Conservation (phyloP, 306 rosid species). For the Betula pendula region DNA sequence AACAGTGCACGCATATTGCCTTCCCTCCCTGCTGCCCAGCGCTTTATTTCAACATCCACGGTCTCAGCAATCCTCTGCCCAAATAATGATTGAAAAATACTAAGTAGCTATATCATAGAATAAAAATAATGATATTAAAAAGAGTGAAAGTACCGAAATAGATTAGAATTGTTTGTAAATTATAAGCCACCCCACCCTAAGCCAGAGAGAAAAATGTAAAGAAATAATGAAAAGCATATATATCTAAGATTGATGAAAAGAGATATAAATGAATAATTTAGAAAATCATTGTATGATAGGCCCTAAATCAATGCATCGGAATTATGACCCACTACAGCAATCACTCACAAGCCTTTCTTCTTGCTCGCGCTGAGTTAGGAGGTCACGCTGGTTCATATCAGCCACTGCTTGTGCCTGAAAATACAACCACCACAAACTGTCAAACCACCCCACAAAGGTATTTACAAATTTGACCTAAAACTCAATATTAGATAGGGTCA, state of each 20-base stretch:
- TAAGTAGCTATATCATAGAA: conserved; percentile 10
- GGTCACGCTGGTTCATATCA: conserved; percentile 88
- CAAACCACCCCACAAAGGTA: conserved; percentile 13
- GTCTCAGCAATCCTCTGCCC: conserved; percentile 73
- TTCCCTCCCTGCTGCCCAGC: conserved; percentile 91
- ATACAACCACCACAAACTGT: conserved; percentile 23
- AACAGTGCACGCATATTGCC: conserved; percentile 90
- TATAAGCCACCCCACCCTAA: background rate
- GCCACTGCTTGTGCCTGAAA: conserved; percentile 83
- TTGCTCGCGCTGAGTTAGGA: conserved; percentile 73
- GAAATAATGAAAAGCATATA: background rate
- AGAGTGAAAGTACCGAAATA: background rate
- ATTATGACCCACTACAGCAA: conserved; percentile 17
- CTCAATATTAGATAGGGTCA: conserved; percentile 4
- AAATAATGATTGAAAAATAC: conserved; percentile 24
- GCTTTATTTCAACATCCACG: conserved; percentile 59
- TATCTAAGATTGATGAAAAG: background rate
- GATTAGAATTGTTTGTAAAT: background rate
- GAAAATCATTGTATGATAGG: conserved; percentile 19
- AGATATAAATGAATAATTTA: background rate
- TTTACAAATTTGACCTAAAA: conserved; percentile 17
- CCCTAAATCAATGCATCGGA: conserved; percentile 9
- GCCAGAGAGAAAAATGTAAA: background rate
- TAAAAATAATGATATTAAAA: background rate
- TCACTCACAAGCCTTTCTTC: conserved; percentile 83